These are phyloP conservation scores for Pythium oligandrum DNA, from an alignment of 352 stramenopile genomes.

Conservation along the genomic window DNA sequence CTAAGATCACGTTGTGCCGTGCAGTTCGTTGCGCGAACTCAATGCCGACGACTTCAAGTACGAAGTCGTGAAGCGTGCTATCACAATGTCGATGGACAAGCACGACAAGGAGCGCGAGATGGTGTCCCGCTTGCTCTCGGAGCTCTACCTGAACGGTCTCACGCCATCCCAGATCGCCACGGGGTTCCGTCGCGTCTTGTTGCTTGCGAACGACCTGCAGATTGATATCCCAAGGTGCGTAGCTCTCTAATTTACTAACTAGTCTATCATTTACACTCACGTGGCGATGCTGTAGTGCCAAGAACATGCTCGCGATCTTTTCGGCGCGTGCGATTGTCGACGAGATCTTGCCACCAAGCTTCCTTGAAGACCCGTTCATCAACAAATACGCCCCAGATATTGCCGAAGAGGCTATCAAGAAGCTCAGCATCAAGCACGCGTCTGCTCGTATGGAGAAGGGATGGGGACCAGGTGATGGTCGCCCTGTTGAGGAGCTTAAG, in stretches of 20 bases:
- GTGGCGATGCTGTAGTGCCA: slow-evolving; percentile 25
- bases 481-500: slow-evolving; percentile 90
- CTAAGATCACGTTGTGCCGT: not conserved
- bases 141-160: slow-evolving; percentile 88
- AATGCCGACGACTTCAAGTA: slow-evolving; percentile 81
- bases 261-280: too few species aligned
- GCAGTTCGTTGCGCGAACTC: slow-evolving; percentile 62
- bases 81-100: slow-evolving; percentile 95
- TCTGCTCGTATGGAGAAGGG: slow-evolving; percentile 94
- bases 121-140: slow-evolving; percentile 89
- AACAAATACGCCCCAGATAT: slow-evolving; percentile 91
- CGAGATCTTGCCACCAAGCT: slow-evolving; percentile 97
- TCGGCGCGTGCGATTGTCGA: slow-evolving; percentile 97
- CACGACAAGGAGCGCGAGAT: slow-evolving; percentile 91
- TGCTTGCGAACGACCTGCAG: slow-evolving; percentile 94
- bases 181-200: slow-evolving; percentile 96
- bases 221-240: slow-evolving; percentile 92
- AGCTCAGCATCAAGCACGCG: slow-evolving; percentile 96
- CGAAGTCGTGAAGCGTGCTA: slow-evolving; percentile 93
- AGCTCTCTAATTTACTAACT: not conserved
- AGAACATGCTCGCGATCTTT: slow-evolving; percentile 95
- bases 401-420: slow-evolving; percentile 94
- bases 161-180: slow-evolving; percentile 74
- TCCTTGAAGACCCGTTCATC: slow-evolving; percentile 96
- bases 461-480: slow-evolving; percentile 95